Conservation (phyloP, 2,329 filamentous ascomycete species). For the Clarireedia homoeocarpa region DNA sequence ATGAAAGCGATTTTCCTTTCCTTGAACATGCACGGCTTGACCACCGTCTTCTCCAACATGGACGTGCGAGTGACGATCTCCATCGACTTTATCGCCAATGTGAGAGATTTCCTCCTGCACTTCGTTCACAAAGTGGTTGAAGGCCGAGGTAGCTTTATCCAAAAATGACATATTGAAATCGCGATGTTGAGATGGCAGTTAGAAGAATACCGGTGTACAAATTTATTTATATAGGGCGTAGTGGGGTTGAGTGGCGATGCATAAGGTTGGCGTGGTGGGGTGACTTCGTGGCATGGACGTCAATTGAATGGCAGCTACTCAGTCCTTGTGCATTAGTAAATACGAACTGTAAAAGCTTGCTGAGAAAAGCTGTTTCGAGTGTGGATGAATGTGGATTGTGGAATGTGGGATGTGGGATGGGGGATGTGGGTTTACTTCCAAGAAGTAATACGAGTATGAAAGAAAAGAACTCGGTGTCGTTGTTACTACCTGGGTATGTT, state of each 20-base stretch:
- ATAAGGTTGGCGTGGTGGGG: neutral
- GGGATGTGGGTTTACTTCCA: neutral
- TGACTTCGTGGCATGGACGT: neutral
- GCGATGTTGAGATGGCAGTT: neutral
- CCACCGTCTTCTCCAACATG: conserved; percentile 36
- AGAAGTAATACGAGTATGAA: neutral
- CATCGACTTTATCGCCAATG: conserved; percentile 27
- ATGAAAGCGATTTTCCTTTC: conserved; percentile 46
- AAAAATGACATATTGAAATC: conserved; percentile 18
- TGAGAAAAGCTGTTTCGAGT: neutral
- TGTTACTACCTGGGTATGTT: neutral
- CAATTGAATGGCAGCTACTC: neutral
- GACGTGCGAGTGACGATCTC: conserved; percentile 37
- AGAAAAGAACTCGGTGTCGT: too few species aligned
- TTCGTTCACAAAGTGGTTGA: conserved; percentile 16
- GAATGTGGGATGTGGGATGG: neutral
- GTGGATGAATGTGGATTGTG: neutral
- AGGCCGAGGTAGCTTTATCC: conserved; percentile 11
- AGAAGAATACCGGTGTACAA: too few species aligned
- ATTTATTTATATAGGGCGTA: neutral
- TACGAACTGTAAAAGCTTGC: neutral
- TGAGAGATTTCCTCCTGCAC: conserved; percentile 14
- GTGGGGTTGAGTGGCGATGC: neutral
- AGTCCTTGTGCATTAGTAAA: neutral
- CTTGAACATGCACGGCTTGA: conserved; percentile 34